These are phyloP conservation scores for Thielaviopsis ethacetica DNA, from an alignment of 2,329 filamentous ascomycete genomes.

Conservation along the genomic window DNA sequence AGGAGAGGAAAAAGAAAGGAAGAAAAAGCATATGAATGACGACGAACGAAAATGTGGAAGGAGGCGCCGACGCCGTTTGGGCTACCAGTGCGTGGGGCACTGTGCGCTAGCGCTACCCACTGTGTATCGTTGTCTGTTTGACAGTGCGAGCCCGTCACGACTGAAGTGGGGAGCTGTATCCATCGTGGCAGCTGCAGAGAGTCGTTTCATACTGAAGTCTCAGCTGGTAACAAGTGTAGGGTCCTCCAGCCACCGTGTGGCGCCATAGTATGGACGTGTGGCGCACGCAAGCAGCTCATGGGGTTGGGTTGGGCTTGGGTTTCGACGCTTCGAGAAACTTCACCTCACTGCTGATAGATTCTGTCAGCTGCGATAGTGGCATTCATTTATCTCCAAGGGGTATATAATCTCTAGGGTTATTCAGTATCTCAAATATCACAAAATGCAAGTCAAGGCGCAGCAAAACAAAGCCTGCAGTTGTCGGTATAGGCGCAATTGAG, in stretches of 20 bases:
- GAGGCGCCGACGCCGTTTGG: not conserved
- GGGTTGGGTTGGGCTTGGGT: too few species aligned
- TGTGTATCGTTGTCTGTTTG: not conserved
- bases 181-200: not conserved
- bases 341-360: too few species aligned
- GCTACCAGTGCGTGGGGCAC: not conserved
- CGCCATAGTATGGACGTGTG: not conserved
- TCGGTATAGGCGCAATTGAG: not conserved
- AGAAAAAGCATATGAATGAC: slow-evolving; percentile 14
- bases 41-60: slow-evolving; percentile 5
- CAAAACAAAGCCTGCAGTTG: not conserved
- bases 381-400: too few species aligned
- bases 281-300: too few species aligned
- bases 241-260: not conserved
- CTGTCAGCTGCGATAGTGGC: too few species aligned
- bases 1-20: slow-evolving; percentile 16
- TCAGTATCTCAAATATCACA: too few species aligned
- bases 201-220: not conserved
- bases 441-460: not conserved
- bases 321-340: not conserved
- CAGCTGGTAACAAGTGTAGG: not conserved
- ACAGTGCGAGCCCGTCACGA: not conserved
- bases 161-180: not conserved
- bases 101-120: not conserved
- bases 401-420: too few species aligned